phyloP scores from a whole-genome alignment of 768 basidiomycete species.

The Panaeolus cyanescens region DNA sequence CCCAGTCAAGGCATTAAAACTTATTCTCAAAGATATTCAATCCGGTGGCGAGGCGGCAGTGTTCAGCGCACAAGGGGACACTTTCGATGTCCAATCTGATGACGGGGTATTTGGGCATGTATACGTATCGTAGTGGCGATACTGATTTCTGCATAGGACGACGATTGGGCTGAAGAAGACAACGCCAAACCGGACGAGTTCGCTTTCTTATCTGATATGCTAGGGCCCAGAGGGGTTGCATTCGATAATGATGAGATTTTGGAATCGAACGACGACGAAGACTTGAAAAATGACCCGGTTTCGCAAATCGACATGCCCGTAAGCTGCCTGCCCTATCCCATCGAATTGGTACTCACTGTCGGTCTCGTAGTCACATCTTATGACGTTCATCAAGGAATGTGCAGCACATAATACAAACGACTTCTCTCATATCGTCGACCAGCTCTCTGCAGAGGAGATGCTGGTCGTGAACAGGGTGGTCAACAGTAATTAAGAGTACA shows the following conservation, averaged over 20 bases:
- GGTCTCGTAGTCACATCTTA: constrained; percentile 61
- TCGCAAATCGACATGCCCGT: constrained; percentile 84
- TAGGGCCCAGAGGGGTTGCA: constrained; percentile 71
- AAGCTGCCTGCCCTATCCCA: constrained; percentile 9
- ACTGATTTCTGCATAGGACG: constrained; percentile 50
- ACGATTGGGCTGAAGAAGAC: constrained; percentile 95
- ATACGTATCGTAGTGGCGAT: no score
- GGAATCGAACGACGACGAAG: constrained; percentile 81
- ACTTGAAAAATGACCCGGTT: constrained; percentile 83
- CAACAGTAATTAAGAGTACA: constrained; percentile 5
- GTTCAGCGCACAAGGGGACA: constrained; percentile 55
- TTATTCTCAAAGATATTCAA: constrained; percentile 83
- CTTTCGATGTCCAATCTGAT: constrained; percentile 66
- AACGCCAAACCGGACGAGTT: constrained; percentile 75
- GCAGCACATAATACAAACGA: constrained; percentile 61
- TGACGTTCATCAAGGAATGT: constrained; percentile 70
- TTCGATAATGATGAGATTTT: constrained; percentile 80
- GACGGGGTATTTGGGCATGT: constrained; percentile 56
- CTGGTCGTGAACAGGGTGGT: constrained; percentile 60
- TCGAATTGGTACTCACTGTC: neutral
- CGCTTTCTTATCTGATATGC: constrained; percentile 81
- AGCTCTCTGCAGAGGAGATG: constrained; percentile 72
- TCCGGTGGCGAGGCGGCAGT: constrained; percentile 74
- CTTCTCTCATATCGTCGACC: constrained; percentile 64
- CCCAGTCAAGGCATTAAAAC: constrained; percentile 90